Conservation (phyloP, 495 filamentous ascomycete species). For the Trichocladium uniseriatum region DNA sequence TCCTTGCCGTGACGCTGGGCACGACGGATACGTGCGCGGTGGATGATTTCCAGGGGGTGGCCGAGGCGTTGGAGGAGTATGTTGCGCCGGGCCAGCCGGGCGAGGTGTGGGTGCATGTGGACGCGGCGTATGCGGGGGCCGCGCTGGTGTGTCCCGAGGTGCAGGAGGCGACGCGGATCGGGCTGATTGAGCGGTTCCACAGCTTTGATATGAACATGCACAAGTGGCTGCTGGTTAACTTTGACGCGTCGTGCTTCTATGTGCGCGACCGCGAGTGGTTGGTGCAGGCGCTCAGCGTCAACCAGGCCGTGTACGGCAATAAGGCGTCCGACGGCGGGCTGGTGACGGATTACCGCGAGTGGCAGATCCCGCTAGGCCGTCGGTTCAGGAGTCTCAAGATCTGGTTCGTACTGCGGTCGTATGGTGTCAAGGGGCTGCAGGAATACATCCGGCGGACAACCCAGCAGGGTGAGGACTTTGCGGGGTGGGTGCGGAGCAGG, state of each 20-base stretch:
- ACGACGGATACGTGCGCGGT: conserved; percentile 83
- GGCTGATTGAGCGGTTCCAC: conserved; percentile 59
- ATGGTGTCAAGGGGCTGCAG: conserved; percentile 72
- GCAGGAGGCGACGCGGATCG: conserved; percentile 41
- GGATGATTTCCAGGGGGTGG: conserved; percentile 69
- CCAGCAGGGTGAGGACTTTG: conserved; percentile 60
- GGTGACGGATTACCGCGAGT: conserved; percentile 95
- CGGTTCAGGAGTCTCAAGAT: conserved; percentile 91
- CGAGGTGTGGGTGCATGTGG: conserved; percentile 81
- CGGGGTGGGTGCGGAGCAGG: conserved; percentile 43
- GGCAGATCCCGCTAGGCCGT: conserved; percentile 90
- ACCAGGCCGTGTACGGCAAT: conserved; percentile 70
- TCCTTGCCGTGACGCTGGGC: conserved; percentile 74
- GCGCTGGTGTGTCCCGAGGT: conserved; percentile 75
- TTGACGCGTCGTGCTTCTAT: conserved; percentile 80
- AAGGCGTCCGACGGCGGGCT: conserved; percentile 68
- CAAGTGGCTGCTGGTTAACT: conserved; percentile 95
- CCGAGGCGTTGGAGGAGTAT: conserved; percentile 51
- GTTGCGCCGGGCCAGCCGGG: conserved; percentile 25
- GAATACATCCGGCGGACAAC: conserved; percentile 60
- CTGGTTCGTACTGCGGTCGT: conserved; percentile 90
- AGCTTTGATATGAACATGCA: conserved; percentile 95
- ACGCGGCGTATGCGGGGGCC: conserved; percentile 88
- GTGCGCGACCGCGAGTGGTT: conserved; percentile 67
- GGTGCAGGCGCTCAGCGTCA: conserved; percentile 70